Evolutionary conservation across 805 yeast species (phyloP), one percentile per base, ranked within the genome.

Genomic region (Nakazawaea populi): DNA sequence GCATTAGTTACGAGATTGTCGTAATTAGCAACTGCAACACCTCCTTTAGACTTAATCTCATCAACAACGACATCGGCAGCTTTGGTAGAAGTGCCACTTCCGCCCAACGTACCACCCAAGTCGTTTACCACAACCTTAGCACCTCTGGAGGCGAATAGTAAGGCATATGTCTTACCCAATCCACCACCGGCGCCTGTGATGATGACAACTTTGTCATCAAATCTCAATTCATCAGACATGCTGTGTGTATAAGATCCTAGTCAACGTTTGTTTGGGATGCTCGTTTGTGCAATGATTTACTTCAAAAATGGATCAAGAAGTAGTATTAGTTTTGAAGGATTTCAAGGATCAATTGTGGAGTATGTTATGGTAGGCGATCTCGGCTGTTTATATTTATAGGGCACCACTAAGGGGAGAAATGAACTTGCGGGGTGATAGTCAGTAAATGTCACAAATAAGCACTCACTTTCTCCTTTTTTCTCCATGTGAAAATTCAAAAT

Each of bases 181-280:
- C 98, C 99, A 58, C 97, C 98, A 56, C 99, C 99, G 45, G 97
- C 94, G 35, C 99, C 99, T 46, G 97, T 92, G 65, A 92, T 83
- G 52, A 92, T 82, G 35, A 92, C 97, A 42, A 92, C 97, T 66
- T 87, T 85, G 60, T 83, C 89, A 61, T 88, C 85, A 62, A 85
- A 89, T 37, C 74, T 63, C 29, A 84, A 64, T 44, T 64, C 42
- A 29, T 54, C 54, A 6, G 54, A 41, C 56, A 52, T 57, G n/a
- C 7, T 12, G 24, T 18, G 24, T 18, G 24, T 18, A 18, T 18
- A 18, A 18, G 24, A 18, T 18, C 24, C 24, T 18, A 18, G 24
- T 18, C 24, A 18, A 18, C 24, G 24, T 18, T 18, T 18, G 24
- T 18, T 18, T 3, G 24, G 24, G 24, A 18, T 18, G 24, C 24